Conservation (phyloP, 2,329 filamentous ascomycete species). For the Periglandula ipomoeae region DNA sequence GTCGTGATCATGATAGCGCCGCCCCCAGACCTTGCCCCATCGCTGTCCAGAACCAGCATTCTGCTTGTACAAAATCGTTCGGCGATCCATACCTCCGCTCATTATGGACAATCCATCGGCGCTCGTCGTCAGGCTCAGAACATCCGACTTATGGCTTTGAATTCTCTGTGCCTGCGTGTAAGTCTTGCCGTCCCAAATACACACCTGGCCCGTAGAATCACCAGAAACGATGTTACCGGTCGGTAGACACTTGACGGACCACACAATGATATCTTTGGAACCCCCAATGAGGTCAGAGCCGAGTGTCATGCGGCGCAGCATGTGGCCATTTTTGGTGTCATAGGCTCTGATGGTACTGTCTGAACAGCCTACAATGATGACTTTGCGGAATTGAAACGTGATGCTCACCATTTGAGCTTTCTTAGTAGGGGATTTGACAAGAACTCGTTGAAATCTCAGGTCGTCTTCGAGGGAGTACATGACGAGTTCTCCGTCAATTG, state of each 20-base stretch:
- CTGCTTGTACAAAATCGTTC: constrained; percentile 74
- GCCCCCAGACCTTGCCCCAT: constrained; percentile 82
- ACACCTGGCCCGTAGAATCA: constrained; percentile 87
- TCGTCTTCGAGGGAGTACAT: constrained; percentile 79
- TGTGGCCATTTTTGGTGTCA: constrained; percentile 69
- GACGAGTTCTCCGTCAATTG: constrained; percentile 82
- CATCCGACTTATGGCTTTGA: constrained; percentile 79
- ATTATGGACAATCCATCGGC: constrained; percentile 73
- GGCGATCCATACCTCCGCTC: constrained; percentile 85
- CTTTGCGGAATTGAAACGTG: constrained; percentile 75
- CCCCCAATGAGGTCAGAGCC: constrained; percentile 70
- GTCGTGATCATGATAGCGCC: constrained; percentile 84
- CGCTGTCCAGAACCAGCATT: constrained; percentile 48
- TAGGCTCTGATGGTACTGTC: constrained; percentile 91
- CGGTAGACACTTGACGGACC: constrained; percentile 82
- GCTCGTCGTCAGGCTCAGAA: constrained; percentile 77
- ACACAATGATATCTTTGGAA: constrained; percentile 79
- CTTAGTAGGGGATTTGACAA: constrained; percentile 70
- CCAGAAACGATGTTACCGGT: constrained; percentile 89
- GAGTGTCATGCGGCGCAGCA: constrained; percentile 74
- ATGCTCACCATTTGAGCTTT: constrained; percentile 86
- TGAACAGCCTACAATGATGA: constrained; percentile 85
- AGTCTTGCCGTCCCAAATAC: constrained; percentile 89
- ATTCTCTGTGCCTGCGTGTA: constrained; percentile 83
- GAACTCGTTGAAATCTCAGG: constrained; percentile 66